phyloP scores from a whole-genome alignment of 2,329 filamentous ascomycete species.

The Myriosclerotinia duriaeana region DNA sequence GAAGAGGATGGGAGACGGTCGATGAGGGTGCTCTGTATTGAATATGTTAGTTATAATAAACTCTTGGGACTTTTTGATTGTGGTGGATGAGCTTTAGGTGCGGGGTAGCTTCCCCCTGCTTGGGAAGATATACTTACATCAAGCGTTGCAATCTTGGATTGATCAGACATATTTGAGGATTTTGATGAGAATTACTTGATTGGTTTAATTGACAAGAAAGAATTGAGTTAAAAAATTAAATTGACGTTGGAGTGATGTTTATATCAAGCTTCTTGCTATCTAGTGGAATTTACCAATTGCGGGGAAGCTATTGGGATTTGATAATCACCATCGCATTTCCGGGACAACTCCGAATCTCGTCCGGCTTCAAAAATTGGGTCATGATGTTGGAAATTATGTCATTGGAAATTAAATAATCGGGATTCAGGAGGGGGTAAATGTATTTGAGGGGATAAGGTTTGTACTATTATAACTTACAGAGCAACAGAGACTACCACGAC shows the following conservation, averaged over 20 bases:
- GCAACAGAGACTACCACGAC: not conserved
- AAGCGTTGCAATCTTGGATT: constrained; percentile 23
- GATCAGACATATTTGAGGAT: constrained; percentile 18
- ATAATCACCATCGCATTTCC: constrained; percentile 5
- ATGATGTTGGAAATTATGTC: not conserved
- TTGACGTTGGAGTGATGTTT: not conserved
- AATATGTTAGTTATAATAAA: constrained; percentile 2
- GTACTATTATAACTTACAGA: not conserved
- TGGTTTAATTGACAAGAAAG: not conserved
- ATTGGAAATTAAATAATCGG: not conserved
- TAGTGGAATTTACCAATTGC: constrained; percentile 13
- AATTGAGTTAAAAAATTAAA: not conserved
- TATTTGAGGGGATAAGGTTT: constrained; percentile 12
- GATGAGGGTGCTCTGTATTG: constrained; percentile 59
- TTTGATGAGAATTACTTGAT: not conserved
- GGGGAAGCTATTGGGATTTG: constrained; percentile 8
- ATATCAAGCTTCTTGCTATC: not conserved
- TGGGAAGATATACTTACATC: constrained; percentile 20
- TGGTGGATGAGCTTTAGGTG: constrained; percentile 23
- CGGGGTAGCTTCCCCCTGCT: constrained; percentile 2
- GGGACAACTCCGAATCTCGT: constrained; percentile 18
- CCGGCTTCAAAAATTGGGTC: not conserved
- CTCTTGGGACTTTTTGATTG: constrained; percentile 28
- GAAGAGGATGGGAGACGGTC: constrained; percentile 70
- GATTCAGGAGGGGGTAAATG: not conserved